Conservation (phyloP, 2,329 filamentous ascomycete species). For the Calonectria hongkongensis region DNA sequence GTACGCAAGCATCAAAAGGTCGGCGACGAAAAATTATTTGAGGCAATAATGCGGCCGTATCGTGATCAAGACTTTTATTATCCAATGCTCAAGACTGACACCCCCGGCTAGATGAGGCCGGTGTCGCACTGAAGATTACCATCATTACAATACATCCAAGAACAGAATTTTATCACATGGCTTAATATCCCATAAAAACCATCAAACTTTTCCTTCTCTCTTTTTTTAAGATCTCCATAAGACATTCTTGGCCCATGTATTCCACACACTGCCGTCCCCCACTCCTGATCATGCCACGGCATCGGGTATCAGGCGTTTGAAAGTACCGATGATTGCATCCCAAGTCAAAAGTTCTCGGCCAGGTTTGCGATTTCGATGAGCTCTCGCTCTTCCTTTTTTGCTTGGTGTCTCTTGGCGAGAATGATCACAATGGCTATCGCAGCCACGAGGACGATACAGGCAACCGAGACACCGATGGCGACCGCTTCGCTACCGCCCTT, state of each 20-base stretch:
- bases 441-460: background rate
- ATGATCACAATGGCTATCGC: background rate
- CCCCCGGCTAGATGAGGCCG: background rate
- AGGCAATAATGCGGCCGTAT: background rate
- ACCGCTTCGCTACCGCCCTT: background rate
- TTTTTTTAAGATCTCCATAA: background rate
- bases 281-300: background rate
- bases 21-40: background rate
- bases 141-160: background rate
- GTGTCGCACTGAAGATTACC: background rate
- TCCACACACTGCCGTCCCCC: background rate
- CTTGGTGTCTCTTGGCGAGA: background rate
- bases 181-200: background rate
- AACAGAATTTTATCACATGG: background rate
- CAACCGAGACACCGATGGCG: background rate
- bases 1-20: background rate
- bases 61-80: background rate
- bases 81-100: background rate
- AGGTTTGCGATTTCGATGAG: slow-evolving; percentile 1
- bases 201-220: background rate
- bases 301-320: no score
- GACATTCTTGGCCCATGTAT: background rate
- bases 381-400: background rate
- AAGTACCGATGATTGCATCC: background rate
- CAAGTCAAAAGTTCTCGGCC: slow-evolving; percentile 8